Evolutionary conservation across 2,329 filamentous ascomycete genomes (phyloP).

Genomic region (Trichoderma afroharzianum): DNA sequence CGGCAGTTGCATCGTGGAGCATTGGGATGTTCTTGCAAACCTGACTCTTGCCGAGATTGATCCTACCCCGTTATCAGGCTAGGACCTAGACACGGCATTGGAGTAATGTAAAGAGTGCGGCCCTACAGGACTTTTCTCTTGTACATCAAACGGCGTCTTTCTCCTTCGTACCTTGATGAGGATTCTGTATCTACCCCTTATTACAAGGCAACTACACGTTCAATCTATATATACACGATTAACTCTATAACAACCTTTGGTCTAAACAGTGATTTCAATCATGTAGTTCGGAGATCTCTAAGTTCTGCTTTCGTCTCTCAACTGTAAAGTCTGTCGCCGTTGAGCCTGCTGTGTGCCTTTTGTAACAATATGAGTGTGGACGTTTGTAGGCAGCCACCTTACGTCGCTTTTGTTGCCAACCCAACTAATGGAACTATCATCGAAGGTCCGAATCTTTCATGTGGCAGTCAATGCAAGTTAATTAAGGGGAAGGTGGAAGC

Average conservation of each 20-base stretch:
- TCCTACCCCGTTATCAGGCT: background rate
- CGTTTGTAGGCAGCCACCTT: background rate
- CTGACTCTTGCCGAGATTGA: slow-evolving; percentile 5
- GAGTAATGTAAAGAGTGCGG: no score
- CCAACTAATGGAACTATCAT: background rate
- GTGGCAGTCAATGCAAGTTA: background rate
- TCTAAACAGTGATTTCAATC: background rate
- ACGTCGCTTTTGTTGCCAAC: background rate
- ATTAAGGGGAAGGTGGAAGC: background rate
- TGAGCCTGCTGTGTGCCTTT: background rate
- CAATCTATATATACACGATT: background rate
- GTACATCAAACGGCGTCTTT: background rate
- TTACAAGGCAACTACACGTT: background rate
- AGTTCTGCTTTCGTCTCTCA: background rate
- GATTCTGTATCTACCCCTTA: background rate
- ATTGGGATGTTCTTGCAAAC: slow-evolving; percentile 5
- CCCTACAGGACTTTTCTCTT: background rate
- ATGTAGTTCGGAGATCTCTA: background rate
- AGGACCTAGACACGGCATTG: background rate
- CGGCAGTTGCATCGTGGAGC: slow-evolving; percentile 8
- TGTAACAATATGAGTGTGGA: background rate
- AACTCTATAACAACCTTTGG: background rate
- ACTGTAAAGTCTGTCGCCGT: background rate
- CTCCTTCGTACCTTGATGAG: background rate
- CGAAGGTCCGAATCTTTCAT: background rate